Base-by-base conservation (phyloP, 139 green algal species). In the Tetradesmus obliquus region DNA sequence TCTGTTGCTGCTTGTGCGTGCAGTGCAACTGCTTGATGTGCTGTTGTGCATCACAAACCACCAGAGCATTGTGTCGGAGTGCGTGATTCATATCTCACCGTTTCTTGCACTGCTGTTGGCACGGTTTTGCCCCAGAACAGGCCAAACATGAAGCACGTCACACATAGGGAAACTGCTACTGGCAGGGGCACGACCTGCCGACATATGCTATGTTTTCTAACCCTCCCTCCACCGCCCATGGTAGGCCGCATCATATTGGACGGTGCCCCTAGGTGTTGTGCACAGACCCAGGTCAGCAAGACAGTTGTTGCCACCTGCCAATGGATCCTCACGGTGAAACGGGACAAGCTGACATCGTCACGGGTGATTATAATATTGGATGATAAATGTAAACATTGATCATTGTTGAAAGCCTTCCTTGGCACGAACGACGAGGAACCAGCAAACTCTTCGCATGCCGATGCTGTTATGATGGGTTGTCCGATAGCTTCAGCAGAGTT, bases 111-210 rank as follows among this genome's bases (percentile, higher is more conserved):
- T 76, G 82, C 74, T 12, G 82, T 74, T 87, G 82, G 82, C 10
- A 19, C 19, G 72, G n/a, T n/a, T 19, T 55, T 87, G 19, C 62
- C 55, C 82, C 55, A 74, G 55, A 87, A 87, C 19, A 74, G 62
- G 55, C 82, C 82, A 60, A 87, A 87, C n/a, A 87, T 74, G 22
- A 87, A 87, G 82, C 82, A 87, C 74, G 82, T 87, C 55, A 87
- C 82, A 87, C 82, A 87, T 54, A 87, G 22, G 82, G 82, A 58
- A 19, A 74, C 82, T 87, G 82, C 82, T 74, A 87, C 82, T 74
- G 82, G 82, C 82, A 87, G 19, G 12, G 82, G 82, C 55, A 87
- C 62, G 19, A 60, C 60, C 82, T 74, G 60, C 82, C 82, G 62
- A 24, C 82, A 87, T n/a, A 87, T 20, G 20, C 82, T 60, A 72